A percentile compares a stretch with the other conserved stretches of the same genome.
Conservation (phyloP, 495 filamentous ascomycete genomes). For the Neurospora pannonica region DNA sequence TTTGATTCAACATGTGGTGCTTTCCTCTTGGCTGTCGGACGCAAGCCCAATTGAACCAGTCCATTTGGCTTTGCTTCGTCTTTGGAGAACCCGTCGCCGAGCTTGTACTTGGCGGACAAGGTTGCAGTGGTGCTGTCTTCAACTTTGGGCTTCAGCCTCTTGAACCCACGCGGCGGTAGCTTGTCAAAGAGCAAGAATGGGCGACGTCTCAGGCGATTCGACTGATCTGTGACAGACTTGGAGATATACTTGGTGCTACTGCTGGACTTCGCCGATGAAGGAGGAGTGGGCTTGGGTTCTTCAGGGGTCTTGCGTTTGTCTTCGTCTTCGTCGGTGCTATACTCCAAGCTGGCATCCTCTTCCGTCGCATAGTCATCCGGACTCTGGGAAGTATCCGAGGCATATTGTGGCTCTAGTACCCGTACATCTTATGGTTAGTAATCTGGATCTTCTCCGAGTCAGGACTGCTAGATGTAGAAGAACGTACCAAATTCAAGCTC, state of each 20-base stretch:
- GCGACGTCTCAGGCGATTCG: conserved; percentile 6
- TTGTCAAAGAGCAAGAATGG: conserved; percentile 16
- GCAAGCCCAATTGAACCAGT: background rate
- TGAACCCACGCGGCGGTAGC: conserved; percentile 5
- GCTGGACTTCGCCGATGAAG: background rate
- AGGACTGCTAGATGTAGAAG: background rate
- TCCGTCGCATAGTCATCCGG: background rate
- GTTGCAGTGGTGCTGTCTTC: background rate
- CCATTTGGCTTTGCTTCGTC: conserved; percentile 15
- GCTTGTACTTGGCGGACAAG: background rate
- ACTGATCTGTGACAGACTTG: background rate
- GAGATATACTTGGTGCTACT: background rate
- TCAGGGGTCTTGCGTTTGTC: background rate
- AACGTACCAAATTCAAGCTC: background rate
- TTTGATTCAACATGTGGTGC: background rate
- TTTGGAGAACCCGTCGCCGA: conserved; percentile 18
- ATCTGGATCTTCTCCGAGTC: background rate
- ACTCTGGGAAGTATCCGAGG: background rate
- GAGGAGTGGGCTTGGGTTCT: background rate
- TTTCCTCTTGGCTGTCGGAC: conserved; percentile 2
- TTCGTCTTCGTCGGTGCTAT: background rate
- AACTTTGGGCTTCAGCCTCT: conserved; percentile 5
- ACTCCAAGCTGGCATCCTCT: background rate
- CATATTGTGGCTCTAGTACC: background rate
- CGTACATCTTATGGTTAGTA: background rate